Evolutionary conservation across 805 yeast species (phyloP).

Genomic region (Candida loeiensis): DNA sequence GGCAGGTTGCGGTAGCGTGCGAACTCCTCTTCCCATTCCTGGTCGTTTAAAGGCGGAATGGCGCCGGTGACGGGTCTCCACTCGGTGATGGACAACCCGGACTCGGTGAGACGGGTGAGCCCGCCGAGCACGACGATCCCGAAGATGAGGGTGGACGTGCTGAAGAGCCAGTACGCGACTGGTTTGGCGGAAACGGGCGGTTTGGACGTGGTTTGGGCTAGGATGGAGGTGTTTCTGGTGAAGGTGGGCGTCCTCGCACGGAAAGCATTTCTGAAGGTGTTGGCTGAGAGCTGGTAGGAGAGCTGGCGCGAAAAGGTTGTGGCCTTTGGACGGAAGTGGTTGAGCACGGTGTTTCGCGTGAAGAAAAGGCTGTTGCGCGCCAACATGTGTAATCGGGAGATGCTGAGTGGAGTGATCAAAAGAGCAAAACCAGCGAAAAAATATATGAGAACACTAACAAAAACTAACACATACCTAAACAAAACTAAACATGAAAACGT

Average conservation of each 20-base stretch:
- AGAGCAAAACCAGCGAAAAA: background rate
- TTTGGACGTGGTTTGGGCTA: background rate
- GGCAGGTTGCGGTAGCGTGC: constrained; percentile 79
- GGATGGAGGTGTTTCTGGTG: constrained; percentile 1
- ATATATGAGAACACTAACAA: too few relatives aligned
- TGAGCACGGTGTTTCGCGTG: background rate
- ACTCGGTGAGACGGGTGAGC: constrained; percentile 88
- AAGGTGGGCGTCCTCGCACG: background rate
- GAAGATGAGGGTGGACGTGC: constrained; percentile 84
- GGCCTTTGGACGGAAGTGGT: background rate
- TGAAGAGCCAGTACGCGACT: constrained; percentile 86
- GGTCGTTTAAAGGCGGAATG: constrained; percentile 77
- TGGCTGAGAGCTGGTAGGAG: too few relatives aligned
- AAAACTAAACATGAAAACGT: too few relatives aligned
- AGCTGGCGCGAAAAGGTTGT: too few relatives aligned
- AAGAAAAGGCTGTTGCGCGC: background rate
- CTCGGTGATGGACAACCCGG: constrained; percentile 93
- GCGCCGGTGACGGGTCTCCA: constrained; percentile 98
- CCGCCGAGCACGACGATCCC: constrained; percentile 98
- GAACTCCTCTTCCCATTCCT: constrained; percentile 86
- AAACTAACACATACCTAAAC: background rate
- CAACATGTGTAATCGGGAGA: background rate
- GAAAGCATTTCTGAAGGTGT: too few relatives aligned
- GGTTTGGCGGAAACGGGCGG: constrained; percentile 23
- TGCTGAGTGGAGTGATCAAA: background rate